Conservation (phyloP, 345 rosid species). For the Corymbia maculata region DNA sequence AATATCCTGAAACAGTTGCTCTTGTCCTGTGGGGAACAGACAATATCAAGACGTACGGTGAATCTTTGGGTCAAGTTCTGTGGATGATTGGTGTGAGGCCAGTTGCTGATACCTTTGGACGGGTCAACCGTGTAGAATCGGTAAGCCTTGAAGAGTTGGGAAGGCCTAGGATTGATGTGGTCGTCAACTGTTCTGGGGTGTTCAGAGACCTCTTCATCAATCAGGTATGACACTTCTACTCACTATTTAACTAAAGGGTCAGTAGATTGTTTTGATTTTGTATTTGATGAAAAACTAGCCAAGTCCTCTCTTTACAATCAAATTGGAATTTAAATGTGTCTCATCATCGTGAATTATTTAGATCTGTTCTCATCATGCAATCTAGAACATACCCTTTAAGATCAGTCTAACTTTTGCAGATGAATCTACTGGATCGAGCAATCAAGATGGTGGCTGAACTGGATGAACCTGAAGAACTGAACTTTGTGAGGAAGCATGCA, state of each 20-base stretch:
- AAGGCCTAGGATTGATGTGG: constrained; percentile 97
- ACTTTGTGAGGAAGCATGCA: constrained; percentile 88
- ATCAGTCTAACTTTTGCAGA: constrained; percentile 24
- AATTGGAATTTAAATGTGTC: neutral
- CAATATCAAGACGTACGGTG: constrained; percentile 95
- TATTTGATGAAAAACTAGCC: neutral
- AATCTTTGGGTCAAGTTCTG: constrained; percentile 90
- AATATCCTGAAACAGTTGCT: constrained; percentile 90
- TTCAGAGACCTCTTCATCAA: constrained; percentile 97
- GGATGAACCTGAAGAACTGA: constrained; percentile 81
- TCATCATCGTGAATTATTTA: neutral
- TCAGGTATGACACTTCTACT: constrained; percentile 40
- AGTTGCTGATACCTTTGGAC: constrained; percentile 78
- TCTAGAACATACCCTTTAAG: neutral
- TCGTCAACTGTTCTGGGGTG: constrained; percentile 97
- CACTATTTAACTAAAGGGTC: neutral
- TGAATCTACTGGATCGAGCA: constrained; percentile 96
- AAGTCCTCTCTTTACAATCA: neutral
- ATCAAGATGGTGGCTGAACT: constrained; percentile 98
- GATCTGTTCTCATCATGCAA: neutral
- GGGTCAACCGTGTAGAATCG: constrained; percentile 87
- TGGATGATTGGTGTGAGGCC: constrained; percentile 99
- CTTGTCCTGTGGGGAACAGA: constrained; percentile 99
- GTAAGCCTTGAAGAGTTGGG: constrained; percentile 95
- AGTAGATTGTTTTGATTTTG: neutral